Evolutionary conservation across 176 grass and related monocot species (phyloP).

Genomic region (Puccinellia tenuiflora): DNA sequence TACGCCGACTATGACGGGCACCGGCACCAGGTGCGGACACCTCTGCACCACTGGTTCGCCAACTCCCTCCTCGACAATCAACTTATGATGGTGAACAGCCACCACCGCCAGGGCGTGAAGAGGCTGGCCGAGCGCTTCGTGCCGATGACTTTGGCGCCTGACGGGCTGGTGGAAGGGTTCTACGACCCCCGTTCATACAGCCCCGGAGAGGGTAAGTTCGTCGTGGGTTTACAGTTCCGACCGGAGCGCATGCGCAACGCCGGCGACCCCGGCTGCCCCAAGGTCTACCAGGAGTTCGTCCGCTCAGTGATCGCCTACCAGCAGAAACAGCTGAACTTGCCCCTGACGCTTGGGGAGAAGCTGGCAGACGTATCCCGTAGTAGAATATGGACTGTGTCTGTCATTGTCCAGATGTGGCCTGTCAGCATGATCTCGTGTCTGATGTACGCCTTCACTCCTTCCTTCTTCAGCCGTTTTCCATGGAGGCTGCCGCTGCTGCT

Average conservation of each 20-base stretch:
- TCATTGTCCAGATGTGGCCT: too few species aligned
- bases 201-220: not conserved
- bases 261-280: too few species aligned
- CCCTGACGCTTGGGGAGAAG: not conserved
- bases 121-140: too few species aligned
- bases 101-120: too few species aligned
- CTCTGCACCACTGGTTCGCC: not conserved
- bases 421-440: too few species aligned
- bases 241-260: not conserved
- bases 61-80: not conserved
- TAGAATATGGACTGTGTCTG: too few species aligned
- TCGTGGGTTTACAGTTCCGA: not conserved
- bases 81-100: too few species aligned
- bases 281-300: not conserved
- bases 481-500: not conserved
- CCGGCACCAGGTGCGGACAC: conserved; percentile 42
- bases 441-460: too few species aligned
- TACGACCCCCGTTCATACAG: not conserved
- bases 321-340: too few species aligned
- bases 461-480: not conserved
- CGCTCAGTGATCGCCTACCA: not conserved
- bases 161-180: not conserved
- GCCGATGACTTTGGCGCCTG: too few species aligned
- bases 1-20: conserved; percentile 73
- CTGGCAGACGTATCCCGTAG: too few species aligned